Conservation (phyloP, 192 early-diverging fungal genomes). For the Coemansia sp. region DNA sequence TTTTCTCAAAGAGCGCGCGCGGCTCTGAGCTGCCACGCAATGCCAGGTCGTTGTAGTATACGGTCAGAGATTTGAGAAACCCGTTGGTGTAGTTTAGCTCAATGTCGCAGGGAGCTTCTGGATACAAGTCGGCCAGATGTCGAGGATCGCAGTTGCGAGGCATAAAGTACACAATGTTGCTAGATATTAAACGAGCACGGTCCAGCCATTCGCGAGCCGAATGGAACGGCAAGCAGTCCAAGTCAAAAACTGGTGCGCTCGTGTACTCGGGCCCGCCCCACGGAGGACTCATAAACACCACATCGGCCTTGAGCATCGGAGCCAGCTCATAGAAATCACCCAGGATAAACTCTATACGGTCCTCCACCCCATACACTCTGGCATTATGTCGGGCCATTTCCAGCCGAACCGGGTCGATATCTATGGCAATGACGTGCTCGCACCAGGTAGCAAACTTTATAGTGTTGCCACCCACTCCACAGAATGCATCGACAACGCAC, state of each 20-base stretch:
- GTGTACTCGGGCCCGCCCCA: constrained; percentile 91
- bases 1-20: background rate
- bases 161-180: constrained; percentile 81
- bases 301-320: constrained; percentile 73
- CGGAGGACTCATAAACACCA: constrained; percentile 90
- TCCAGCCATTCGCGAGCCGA: constrained; percentile 59
- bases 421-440: constrained; percentile 87
- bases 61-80: constrained; percentile 66
- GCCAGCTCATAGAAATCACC: constrained; percentile 82
- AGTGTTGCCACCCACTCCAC: constrained; percentile 93
- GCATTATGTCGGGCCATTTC: constrained; percentile 86
- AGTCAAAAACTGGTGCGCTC: constrained; percentile 37
- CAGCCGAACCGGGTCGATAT: constrained; percentile 77
- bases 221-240: constrained; percentile 48
- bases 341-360: constrained; percentile 90
- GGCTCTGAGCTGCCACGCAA: constrained; percentile 18
- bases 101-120: constrained; percentile 67
- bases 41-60: constrained; percentile 77
- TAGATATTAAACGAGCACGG: constrained; percentile 61
- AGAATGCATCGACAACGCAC: constrained; percentile 90
- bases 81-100: constrained; percentile 73
- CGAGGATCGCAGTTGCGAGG: constrained; percentile 75
- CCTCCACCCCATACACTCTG: constrained; percentile 81
- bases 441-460: constrained; percentile 94
- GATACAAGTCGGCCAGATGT: constrained; percentile 62